A percentile compares a stretch with the other conserved stretches of the same genome.
Evolutionary conservation across 2,329 filamentous ascomycete genomes (phyloP).

Genomic region (Cordyceps farinosa): DNA sequence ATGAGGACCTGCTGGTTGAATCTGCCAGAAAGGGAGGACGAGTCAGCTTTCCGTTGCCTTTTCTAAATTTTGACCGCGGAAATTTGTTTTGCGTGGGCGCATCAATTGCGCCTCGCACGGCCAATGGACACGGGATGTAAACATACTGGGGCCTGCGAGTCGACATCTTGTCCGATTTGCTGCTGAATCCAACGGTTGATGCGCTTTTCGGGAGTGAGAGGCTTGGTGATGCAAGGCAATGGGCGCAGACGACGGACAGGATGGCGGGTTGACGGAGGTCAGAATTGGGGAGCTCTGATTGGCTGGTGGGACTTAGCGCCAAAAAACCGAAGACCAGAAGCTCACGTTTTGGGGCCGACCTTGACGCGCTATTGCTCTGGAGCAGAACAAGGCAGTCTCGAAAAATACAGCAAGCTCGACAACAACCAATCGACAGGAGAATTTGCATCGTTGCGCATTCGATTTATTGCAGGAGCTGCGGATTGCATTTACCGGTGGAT

Average conservation of each 20-base stretch:
- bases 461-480: not conserved
- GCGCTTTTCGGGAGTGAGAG: slow-evolving; percentile 25
- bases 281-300: slow-evolving; percentile 39
- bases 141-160: slow-evolving; percentile 43
- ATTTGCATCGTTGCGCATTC: not conserved
- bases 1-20: slow-evolving; percentile 93
- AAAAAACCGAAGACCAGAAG: slow-evolving; percentile 28
- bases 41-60: slow-evolving; percentile 24
- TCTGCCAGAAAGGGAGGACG: slow-evolving; percentile 46
- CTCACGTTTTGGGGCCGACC: slow-evolving; percentile 7
- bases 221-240: slow-evolving; percentile 25
- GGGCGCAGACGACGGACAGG: slow-evolving; percentile 26
- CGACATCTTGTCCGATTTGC: slow-evolving; percentile 37
- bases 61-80: not conserved
- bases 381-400: not conserved
- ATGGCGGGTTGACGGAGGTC: slow-evolving; percentile 34
- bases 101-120: slow-evolving; percentile 23
- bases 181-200: slow-evolving; percentile 23
- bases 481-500: not conserved
- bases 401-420: not conserved
- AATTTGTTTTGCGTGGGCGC: not conserved
- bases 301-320: slow-evolving; percentile 27
- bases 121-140: slow-evolving; percentile 16
- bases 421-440: not conserved
- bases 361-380: slow-evolving; percentile 4